Evolutionary conservation across 2,329 filamentous ascomycete genomes (phyloP), one percentile per base, ranked within the genome.

Genomic region (Neofusicoccum cordaticola): DNA sequence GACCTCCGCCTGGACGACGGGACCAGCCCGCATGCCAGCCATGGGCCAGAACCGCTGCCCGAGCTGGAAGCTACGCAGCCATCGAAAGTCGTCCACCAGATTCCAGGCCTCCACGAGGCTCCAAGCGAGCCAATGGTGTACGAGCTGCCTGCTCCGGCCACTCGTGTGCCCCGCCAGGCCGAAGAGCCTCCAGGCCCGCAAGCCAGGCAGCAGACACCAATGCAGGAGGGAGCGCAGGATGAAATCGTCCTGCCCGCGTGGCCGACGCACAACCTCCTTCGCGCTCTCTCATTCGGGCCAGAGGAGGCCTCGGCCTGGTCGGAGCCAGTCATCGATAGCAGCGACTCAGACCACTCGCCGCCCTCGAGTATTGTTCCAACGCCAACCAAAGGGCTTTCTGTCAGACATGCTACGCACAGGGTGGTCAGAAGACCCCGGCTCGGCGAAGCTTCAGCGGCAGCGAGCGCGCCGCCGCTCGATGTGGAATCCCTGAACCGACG

Each of bases 241-340:
- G 22, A 22, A 22, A 22, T 22, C 22, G 22, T 22, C 22, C 22
- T 22, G 22, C 22, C 22, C 22, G 22, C 27, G 9, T 60, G 41
- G 9, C 56, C 56, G 2, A 51, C 44, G 1, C 44, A 62, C 9
- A 62, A 35, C 37, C 34, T 62, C 1, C 58, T 62, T 6, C 17
- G 22, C 6, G 51, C 44, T 3, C 34, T 62, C n/a, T 50, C 58
- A 1, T 62, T 62, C 9, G 58, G 58, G 4, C 44, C 44, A 4
- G 58, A 62, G 8, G 58, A 62, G 47, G 58, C 58, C 1, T 48
- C 47, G 6, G 58, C 58, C 17, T 62, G 58, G 58, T 62, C 58
- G 17, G 58, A 48, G 45, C 58, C 58, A 1, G 31, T 50, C 34
- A 42, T 62, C 15, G 58, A 51, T 4, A 17, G 12, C 11, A 47